A percentile compares a stretch with the other conserved stretches of the same genome.
Evolutionary conservation across 768 basidiomycete genomes (phyloP).

Genomic region (Serendipita indica): DNA sequence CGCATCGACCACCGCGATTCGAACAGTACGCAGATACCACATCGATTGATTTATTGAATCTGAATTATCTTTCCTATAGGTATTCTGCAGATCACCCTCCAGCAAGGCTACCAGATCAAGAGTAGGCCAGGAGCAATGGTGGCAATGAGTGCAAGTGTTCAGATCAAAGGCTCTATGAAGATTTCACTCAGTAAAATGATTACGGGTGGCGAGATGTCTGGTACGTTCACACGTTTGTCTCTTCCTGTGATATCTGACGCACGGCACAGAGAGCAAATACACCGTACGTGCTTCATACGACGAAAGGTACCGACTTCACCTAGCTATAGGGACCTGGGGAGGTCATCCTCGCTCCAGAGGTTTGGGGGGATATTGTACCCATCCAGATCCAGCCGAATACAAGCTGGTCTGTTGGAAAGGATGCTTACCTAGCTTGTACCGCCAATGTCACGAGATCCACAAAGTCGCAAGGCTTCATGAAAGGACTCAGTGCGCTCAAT

Average conservation of each 20-base stretch:
- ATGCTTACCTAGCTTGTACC: slow-evolving; percentile 23
- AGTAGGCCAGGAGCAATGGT: slow-evolving; percentile 24
- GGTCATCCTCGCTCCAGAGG: slow-evolving; percentile 23
- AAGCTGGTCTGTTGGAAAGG: slow-evolving; percentile 21
- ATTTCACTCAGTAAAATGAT: slow-evolving; percentile 20
- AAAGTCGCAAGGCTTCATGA: slow-evolving; percentile 21
- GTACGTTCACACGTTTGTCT: background rate
- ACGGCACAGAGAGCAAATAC: background rate
- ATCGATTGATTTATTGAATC: background rate
- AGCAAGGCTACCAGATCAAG: slow-evolving; percentile 21
- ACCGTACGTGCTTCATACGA: background rate
- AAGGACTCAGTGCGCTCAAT: slow-evolving; percentile 20
- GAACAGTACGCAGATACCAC: slow-evolving; percentile 16
- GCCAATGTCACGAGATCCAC: slow-evolving; percentile 17
- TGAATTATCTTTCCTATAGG: background rate
- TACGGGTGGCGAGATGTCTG: slow-evolving; percentile 19
- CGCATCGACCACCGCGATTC: slow-evolving; percentile 23
- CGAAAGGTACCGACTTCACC: slow-evolving; percentile 17
- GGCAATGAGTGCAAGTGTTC: slow-evolving; percentile 22
- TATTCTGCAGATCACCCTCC: slow-evolving; percentile 20
- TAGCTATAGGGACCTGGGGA: slow-evolving; percentile 19
- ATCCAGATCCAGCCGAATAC: slow-evolving; percentile 20
- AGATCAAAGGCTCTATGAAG: slow-evolving; percentile 22
- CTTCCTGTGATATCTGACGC: slow-evolving; percentile 17
- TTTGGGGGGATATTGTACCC: slow-evolving; percentile 24